Percentiles rank a stretch among this genome's conserved stretches.
Conservation (phyloP, 495 filamentous ascomycete genomes). For the Chaetomidium leptoderma region DNA sequence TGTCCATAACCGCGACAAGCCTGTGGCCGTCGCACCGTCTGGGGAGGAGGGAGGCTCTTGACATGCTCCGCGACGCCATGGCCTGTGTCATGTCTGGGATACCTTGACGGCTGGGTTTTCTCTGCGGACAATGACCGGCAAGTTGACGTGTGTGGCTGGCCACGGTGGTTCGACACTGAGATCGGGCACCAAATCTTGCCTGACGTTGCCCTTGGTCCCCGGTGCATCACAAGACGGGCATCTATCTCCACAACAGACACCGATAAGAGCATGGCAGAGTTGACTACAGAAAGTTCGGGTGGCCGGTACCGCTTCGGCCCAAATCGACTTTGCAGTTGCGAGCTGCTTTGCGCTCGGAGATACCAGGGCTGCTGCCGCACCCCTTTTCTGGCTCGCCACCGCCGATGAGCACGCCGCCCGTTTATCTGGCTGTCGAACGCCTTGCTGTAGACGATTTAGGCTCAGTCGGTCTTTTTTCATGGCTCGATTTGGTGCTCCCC, state of each 20-base stretch:
- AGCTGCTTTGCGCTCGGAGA: not conserved
- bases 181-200: slow-evolving; percentile 9
- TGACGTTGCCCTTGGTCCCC: not conserved
- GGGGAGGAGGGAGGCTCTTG: slow-evolving; percentile 8
- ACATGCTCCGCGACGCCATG: not conserved
- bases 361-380: not conserved
- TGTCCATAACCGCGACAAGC: slow-evolving; percentile 15
- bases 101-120: not conserved
- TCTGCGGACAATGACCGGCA: not conserved
- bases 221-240: not conserved
- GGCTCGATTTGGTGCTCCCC: slow-evolving; percentile 9
- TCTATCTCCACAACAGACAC: not conserved
- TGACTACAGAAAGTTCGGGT: not conserved
- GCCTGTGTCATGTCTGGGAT: not conserved
- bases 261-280: not conserved
- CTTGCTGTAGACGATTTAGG: not conserved
- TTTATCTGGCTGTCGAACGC: not conserved
- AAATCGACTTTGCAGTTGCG: not conserved
- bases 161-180: not conserved
- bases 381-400: not conserved
- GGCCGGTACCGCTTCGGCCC: not conserved
- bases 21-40: slow-evolving; percentile 16
- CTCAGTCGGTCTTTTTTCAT: not conserved
- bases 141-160: not conserved
- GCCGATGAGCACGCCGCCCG: not conserved